phyloP scores from a whole-genome alignment of 495 filamentous ascomycete genomes.

The Friedmanniomyces simplex region DNA sequence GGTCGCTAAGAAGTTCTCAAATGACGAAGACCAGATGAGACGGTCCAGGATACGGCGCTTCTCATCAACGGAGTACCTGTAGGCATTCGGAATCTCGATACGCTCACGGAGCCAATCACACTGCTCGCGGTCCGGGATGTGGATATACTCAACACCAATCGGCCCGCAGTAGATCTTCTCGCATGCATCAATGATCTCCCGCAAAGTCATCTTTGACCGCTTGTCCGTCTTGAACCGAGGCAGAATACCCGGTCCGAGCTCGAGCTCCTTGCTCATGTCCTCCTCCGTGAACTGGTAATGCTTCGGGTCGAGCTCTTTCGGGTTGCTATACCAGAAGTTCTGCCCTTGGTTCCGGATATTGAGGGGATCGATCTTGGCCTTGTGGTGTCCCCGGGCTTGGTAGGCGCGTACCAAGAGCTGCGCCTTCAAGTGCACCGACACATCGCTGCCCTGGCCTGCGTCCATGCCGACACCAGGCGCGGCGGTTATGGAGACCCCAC shows the following conservation, averaged over 20 bases:
- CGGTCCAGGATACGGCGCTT: constrained; percentile 95
- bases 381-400: constrained; percentile 96
- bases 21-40: constrained; percentile 94
- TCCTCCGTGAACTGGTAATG: constrained; percentile 92
- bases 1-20: constrained; percentile 84
- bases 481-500: constrained; percentile 41
- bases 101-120: constrained; percentile 97
- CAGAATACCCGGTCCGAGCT: constrained; percentile 86
- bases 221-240: constrained; percentile 81
- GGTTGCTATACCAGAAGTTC: constrained; percentile 76
- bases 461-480: constrained; percentile 55
- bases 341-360: constrained; percentile 81
- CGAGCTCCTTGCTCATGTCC: constrained; percentile 87
- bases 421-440: constrained; percentile 96
- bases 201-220: constrained; percentile 88
- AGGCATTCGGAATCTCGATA: constrained; percentile 84
- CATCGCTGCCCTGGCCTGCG: constrained; percentile 63
- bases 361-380: constrained; percentile 91
- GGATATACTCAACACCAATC: constrained; percentile 95
- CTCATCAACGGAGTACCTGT: constrained; percentile 92
- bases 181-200: constrained; percentile 87
- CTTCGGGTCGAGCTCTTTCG: constrained; percentile 84
- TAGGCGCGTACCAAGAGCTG: constrained; percentile 94
- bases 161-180: constrained; percentile 94
- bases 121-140: constrained; percentile 93